Evolutionary conservation across 345 rosid species (phyloP), one percentile per base, ranked within the genome.

Genomic region (Boechera stricta): DNA sequence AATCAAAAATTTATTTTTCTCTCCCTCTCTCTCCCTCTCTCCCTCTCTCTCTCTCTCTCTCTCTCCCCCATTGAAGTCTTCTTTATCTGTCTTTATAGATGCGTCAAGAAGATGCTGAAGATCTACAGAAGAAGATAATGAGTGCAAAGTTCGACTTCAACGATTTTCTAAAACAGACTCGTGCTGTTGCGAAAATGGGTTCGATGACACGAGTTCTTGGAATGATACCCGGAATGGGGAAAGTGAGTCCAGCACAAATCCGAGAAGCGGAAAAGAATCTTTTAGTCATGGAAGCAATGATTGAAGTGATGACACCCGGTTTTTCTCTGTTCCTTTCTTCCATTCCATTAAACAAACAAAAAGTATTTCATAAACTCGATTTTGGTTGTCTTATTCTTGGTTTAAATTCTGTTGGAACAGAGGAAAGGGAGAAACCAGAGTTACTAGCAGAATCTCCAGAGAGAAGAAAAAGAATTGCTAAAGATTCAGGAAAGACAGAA

Each of bases 301-400:
- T 91, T 47, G 97, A 87, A 87, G 96, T 82, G 72, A 95, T 95
- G 99, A 89, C 97, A 28, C 90, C 98, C n/a, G 99, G 98, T 92
- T 28, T 42, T 18, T 74, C 41, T 79, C 61, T 54, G 62, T 45
- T 68, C 51, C 68, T 33, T 21, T 57, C 16, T 38, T 68, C 67
- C 67, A 26, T 55, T 70, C 59, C 66, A 36, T 58, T 18, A 26
- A 13, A 52, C 24, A 67, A 70, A 64, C 69, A 52, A 62, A 42
- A 61, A 41, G 35, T 48, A 15, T 18, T 64, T 42, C 71, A 15
- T 38, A 51, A 58, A 32, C 18, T 53, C 36, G 16, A 26, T n/a
- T 49, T 13, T 24, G 33, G 21, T 2, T 69, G 38, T 58, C 68
- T 72, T 32, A 60, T 41, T 61, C 52, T 61, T 28, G 41, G 62